These are phyloP conservation scores for Ganoderma lucidum DNA, from an alignment of 1,284 basidiomycete genomes.

Conservation along the genomic window DNA sequence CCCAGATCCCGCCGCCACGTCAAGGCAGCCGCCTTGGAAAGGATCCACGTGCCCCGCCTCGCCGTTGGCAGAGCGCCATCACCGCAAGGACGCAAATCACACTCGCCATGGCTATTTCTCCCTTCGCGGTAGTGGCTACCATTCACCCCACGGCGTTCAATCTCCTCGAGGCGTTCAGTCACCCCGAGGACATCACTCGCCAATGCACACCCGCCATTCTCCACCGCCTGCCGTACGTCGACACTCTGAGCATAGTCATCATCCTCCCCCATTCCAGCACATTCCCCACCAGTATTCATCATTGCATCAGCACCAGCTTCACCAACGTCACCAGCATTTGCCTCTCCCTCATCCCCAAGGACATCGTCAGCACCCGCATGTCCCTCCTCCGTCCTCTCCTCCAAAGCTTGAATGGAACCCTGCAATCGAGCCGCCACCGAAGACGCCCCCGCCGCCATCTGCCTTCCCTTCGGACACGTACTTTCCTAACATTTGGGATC, in stretches of 20 bases:
- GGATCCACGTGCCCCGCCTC: not conserved
- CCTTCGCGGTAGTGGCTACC: constrained; percentile 11
- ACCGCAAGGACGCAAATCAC: constrained; percentile 22
- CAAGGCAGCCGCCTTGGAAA: constrained; percentile 22
- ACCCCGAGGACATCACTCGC: constrained; percentile 28
- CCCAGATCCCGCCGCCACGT: constrained; percentile 3
- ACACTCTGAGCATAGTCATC: constrained; percentile 15
- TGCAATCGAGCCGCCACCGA: constrained; percentile 78
- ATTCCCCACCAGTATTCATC: constrained; percentile 16
- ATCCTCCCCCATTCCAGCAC: constrained; percentile 16
- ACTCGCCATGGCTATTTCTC: constrained; percentile 23
- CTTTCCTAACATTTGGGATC: constrained; percentile 80
- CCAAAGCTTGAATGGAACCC: constrained; percentile 75
- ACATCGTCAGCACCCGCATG: constrained; percentile 34
- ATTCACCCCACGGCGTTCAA: constrained; percentile 9
- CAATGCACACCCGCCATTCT: constrained; percentile 26
- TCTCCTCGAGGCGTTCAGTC: constrained; percentile 30
- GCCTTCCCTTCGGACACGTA: constrained; percentile 74
- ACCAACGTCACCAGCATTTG: constrained; percentile 9
- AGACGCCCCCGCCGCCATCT: constrained; percentile 54
- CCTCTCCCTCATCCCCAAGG: constrained; percentile 10
- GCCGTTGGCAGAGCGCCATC: constrained; percentile 22
- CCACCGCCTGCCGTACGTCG: constrained; percentile 21
- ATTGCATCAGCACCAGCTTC: constrained; percentile 14
- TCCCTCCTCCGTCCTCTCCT: constrained; percentile 60